These are phyloP conservation scores for Gilbertella persicaria DNA, from an alignment of 371 early-diverging fungal species.

Conservation along the genomic window DNA sequence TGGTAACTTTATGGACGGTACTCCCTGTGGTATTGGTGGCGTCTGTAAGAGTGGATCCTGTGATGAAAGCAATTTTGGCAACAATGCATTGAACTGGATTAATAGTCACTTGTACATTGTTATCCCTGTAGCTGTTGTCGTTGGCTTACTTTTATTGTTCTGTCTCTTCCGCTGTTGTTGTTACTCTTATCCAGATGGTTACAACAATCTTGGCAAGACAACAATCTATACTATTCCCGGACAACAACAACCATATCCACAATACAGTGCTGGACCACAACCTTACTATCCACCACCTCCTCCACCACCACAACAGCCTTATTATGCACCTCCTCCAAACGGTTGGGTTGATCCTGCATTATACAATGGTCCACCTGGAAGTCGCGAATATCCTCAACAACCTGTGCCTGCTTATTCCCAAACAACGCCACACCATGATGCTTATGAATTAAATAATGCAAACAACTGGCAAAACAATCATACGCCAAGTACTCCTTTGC, in stretches of 20 bases:
- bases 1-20: conserved; percentile 87
- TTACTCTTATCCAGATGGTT: conserved; percentile 23
- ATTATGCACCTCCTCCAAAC: conserved; percentile 16
- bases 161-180: conserved; percentile 61
- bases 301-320: conserved; percentile 13
- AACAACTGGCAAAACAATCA: conserved; percentile 15
- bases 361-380: conserved; percentile 49
- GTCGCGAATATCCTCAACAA: conserved; percentile 10
- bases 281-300: conserved; percentile 31
- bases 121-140: conserved; percentile 59
- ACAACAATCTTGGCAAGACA: conserved; percentile 20
- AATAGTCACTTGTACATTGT: conserved; percentile 51
- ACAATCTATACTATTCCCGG: conserved; percentile 23
- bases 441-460: conserved; percentile 18
- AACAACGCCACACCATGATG: conserved; percentile 5
- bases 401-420: conserved; percentile 25
- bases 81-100: conserved; percentile 42
- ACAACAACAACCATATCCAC: conserved; percentile 23
- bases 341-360: conserved; percentile 57
- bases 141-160: conserved; percentile 56
- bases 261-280: conserved; percentile 17
- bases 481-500: background rate
- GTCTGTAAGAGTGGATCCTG: conserved; percentile 59
- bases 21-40: conserved; percentile 83
- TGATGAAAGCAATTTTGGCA: conserved; percentile 22